Percentiles rank a stretch among this genome's conserved stretches.
These are phyloP conservation scores for Chlorella sp. DNA, from an alignment of 139 green algal species.

Conservation along the genomic window DNA sequence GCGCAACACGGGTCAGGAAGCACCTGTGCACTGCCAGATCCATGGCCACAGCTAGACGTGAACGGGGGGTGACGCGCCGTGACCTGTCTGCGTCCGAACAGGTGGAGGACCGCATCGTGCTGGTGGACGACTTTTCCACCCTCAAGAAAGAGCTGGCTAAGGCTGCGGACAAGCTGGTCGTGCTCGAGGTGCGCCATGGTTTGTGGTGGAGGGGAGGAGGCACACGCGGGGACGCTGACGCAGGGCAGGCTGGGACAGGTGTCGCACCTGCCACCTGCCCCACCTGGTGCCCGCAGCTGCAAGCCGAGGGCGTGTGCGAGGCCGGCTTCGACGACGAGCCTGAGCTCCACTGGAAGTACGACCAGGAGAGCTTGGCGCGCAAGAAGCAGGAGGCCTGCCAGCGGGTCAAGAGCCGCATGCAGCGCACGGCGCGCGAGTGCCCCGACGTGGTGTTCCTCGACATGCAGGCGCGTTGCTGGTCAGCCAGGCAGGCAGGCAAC, in stretches of 20 bases:
- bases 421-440: constrained; percentile 1
- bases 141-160: neutral
- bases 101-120: neutral
- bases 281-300: constrained; percentile 21
- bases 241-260: too few species aligned
- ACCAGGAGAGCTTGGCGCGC: constrained; percentile 35
- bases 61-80: too few species aligned
- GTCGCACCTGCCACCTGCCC: too few species aligned
- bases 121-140: neutral
- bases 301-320: constrained; percentile 60
- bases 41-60: too few species aligned
- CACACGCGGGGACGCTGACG: neutral
- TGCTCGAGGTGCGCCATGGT: neutral
- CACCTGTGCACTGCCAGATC: too few species aligned
- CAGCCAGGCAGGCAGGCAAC: too few species aligned
- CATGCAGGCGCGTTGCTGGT: neutral
- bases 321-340: constrained; percentile 61
- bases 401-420: constrained; percentile 68
- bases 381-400: constrained; percentile 45
- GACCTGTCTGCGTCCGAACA: neutral
- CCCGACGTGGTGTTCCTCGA: neutral
- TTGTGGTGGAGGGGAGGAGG: too few species aligned
- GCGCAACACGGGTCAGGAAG: too few species aligned
- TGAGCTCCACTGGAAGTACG: constrained; percentile 75
- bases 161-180: neutral